A percentile compares a stretch with the other conserved stretches of the same genome.
phyloP scores from a whole-genome alignment of 2,329 filamentous ascomycete genomes.

The Pyrenophora seminiperda region DNA sequence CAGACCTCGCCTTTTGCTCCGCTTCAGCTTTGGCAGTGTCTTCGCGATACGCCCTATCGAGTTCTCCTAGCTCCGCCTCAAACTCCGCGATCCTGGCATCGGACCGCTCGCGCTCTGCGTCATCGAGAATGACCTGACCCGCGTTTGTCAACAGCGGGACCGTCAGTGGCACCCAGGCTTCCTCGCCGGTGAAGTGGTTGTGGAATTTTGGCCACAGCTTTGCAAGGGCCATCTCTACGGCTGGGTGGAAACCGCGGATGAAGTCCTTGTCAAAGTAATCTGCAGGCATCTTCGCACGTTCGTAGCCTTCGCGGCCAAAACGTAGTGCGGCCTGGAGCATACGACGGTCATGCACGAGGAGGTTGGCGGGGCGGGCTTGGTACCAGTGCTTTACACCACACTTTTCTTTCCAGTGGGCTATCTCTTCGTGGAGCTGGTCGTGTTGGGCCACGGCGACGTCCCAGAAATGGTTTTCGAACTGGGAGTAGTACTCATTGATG shows the following conservation, averaged over 20 bases:
- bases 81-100: not conserved
- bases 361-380: not conserved
- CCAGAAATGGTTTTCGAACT: not conserved
- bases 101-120: not conserved
- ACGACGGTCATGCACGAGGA: not conserved
- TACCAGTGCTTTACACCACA: not conserved
- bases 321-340: not conserved
- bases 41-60: not conserved
- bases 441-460: not conserved
- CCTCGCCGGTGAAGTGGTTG: not conserved
- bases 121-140: not conserved
- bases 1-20: no score
- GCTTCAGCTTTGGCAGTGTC: no score
- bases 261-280: slow-evolving; percentile 1
- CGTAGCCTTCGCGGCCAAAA: not conserved
- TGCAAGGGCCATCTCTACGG: not conserved
- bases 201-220: slow-evolving; percentile 3
- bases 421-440: not conserved
- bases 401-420: not conserved
- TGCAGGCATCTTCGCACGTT: not conserved
- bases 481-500: not conserved
- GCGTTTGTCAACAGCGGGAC: not conserved
- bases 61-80: not conserved
- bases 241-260: not conserved
- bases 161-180: not conserved